phyloP scores from a whole-genome alignment of 768 basidiomycete species.

The Russula abietina region DNA sequence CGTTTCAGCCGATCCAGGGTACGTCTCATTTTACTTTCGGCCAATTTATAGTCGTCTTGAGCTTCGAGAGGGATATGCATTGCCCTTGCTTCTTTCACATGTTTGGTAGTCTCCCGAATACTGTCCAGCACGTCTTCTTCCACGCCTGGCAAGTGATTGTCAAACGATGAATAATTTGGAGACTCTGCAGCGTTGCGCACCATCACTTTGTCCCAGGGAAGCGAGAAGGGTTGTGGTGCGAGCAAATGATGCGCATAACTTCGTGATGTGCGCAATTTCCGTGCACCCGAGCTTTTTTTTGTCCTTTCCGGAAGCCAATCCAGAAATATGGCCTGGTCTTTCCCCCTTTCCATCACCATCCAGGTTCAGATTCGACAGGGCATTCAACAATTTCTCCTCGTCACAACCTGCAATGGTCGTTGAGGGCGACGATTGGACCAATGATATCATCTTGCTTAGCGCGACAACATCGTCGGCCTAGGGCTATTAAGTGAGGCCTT shows the following conservation, averaged over 20 bases:
- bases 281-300: neutral
- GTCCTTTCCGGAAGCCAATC: neutral
- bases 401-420: neutral
- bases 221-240: slow-evolving; percentile 17
- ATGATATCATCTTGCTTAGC: slow-evolving; percentile 11
- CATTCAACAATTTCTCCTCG: slow-evolving; percentile 13
- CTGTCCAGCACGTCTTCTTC: slow-evolving; percentile 5
- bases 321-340: neutral
- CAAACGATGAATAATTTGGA: neutral
- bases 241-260: slow-evolving; percentile 22
- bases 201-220: slow-evolving; percentile 4
- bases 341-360: slow-evolving; percentile 1
- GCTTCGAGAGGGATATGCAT: slow-evolving; percentile 12
- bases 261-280: slow-evolving; percentile 13
- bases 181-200: slow-evolving; percentile 1
- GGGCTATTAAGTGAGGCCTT: slow-evolving; percentile 4
- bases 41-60: slow-evolving; percentile 36
- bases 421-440: slow-evolving; percentile 14
- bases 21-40: slow-evolving; percentile 50
- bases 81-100: slow-evolving; percentile 4
- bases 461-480: slow-evolving; percentile 44
- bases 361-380: slow-evolving; percentile 17
- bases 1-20: slow-evolving; percentile 56
- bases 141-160: slow-evolving; percentile 1
- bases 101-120: slow-evolving; percentile 15